Percentiles rank a stretch among this genome's conserved stretches.
Conservation (phyloP, 2,329 filamentous ascomycete genomes). For the Westerdykella aurantiaca region DNA sequence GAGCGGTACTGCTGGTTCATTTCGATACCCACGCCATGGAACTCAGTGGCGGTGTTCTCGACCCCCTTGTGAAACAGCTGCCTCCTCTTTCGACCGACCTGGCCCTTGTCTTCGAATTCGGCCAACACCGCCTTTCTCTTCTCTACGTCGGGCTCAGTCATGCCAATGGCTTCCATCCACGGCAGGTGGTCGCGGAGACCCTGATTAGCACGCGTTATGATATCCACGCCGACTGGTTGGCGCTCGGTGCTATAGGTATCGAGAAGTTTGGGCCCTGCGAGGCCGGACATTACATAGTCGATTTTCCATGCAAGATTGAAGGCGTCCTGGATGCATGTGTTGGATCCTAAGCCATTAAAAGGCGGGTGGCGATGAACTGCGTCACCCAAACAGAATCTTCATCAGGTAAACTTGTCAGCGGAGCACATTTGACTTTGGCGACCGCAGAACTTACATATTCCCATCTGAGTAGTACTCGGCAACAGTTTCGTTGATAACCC, state of each 20-base stretch:
- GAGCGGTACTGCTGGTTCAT: constrained; percentile 1
- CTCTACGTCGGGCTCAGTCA: constrained; percentile 13
- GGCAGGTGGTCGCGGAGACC: constrained; percentile 49
- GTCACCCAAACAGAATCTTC: neutral
- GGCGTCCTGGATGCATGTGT: constrained; percentile 34
- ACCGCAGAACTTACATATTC: neutral
- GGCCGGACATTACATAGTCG: constrained; percentile 24
- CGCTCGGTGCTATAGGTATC: constrained; percentile 29
- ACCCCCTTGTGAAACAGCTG: neutral
- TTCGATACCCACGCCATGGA: constrained; percentile 1
- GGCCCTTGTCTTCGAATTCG: neutral
- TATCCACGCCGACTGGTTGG: constrained; percentile 24
- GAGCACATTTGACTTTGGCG: neutral
- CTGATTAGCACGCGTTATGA: constrained; percentile 52
- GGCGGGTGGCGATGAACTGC: constrained; percentile 23
- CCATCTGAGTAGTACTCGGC: constrained; percentile 5
- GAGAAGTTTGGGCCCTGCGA: constrained; percentile 22
- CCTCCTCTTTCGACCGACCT: neutral
- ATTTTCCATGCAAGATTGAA: constrained; percentile 39
- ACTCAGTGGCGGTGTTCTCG: neutral
- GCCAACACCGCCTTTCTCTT: neutral
- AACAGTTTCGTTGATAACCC: constrained; percentile 11
- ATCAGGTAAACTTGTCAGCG: too few relatives aligned
- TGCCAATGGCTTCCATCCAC: constrained; percentile 45
- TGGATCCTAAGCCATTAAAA: constrained; percentile 17